phyloP scores from a whole-genome alignment of 805 yeast species.

The Kodamaea kakaduensis region DNA sequence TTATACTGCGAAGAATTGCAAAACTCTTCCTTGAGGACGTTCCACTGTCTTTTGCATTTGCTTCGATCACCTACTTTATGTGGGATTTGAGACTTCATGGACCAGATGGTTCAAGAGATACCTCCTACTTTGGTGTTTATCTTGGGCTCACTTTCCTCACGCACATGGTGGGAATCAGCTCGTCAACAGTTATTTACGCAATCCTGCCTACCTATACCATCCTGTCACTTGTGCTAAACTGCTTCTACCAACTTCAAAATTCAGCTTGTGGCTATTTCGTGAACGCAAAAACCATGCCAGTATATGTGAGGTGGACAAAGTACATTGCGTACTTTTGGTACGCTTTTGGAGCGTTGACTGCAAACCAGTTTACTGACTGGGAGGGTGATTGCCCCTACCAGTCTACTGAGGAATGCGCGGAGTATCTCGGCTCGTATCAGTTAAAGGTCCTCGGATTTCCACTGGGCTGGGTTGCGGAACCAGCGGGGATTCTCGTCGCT shows the following conservation, averaged over 20 bases:
- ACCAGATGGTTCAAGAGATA: conserved; percentile 11
- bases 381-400: conserved; percentile 28
- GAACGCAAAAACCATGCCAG: conserved; percentile 25
- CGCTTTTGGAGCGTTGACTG: conserved; percentile 22
- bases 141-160: conserved; percentile 17
- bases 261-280: conserved; percentile 28
- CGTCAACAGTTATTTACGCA: conserved; percentile 31
- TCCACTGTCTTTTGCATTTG: conserved; percentile 54
- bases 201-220: conserved; percentile 56
- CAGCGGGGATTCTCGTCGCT: conserved; percentile 55
- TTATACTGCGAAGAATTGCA: conserved; percentile 61
- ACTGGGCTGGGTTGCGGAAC: conserved; percentile 59
- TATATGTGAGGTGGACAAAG: conserved; percentile 27
- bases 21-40: conserved; percentile 68
- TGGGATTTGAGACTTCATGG: conserved; percentile 52
- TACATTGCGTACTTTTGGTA: conserved; percentile 27
- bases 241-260: conserved; percentile 25
- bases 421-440: conserved; percentile 53
- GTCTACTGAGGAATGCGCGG: conserved; percentile 26
- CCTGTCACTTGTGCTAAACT: conserved; percentile 47
- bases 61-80: conserved; percentile 70
- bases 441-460: conserved; percentile 58
- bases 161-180: conserved; percentile 18
- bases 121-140: conserved; percentile 19
- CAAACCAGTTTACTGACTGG: conserved; percentile 25